phyloP scores from a whole-genome alignment of 2,329 filamentous ascomycete species.

The Trichoderma koningiopsis region DNA sequence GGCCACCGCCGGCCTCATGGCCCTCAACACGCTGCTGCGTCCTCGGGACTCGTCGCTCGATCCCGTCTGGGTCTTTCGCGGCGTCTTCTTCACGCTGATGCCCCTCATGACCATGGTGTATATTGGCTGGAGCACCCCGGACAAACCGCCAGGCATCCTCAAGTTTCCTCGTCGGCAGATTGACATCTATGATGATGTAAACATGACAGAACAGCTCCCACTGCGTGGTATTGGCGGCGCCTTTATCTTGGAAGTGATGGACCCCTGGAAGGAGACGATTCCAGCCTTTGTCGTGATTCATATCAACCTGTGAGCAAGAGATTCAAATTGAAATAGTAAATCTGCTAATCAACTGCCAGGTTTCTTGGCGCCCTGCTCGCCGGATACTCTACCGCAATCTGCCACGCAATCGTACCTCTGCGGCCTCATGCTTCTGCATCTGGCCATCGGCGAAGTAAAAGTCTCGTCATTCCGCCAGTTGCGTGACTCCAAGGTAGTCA shows the following conservation, averaged over 20 bases:
- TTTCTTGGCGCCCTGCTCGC: conserved; percentile 13
- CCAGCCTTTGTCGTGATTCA: conserved; percentile 13
- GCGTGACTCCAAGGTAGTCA: neutral
- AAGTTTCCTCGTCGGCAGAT: neutral
- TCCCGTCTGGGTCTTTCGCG: conserved; percentile 33
- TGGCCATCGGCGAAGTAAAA: neutral
- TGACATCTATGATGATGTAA: neutral
- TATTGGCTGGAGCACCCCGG: conserved; percentile 27
- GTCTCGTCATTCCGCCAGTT: conserved; percentile 3
- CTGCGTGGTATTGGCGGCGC: neutral
- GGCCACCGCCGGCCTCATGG: conserved; percentile 25
- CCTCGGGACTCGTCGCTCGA: conserved; percentile 13
- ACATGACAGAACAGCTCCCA: neutral
- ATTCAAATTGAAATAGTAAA: neutral
- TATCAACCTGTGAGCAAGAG: conserved; percentile 2
- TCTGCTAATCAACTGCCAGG: neutral
- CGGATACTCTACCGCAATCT: conserved; percentile 11
- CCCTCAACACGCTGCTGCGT: conserved; percentile 26
- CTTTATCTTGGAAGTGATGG: conserved; percentile 4
- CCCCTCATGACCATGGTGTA: conserved; percentile 27
- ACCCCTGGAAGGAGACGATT: neutral
- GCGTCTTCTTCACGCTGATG: conserved; percentile 32
- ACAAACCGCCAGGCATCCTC: neutral
- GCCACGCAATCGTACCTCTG: neutral
- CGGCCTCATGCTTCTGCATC: neutral